Conservation (phyloP, 108 stramenopile species). For the Nitzschia sp. region DNA sequence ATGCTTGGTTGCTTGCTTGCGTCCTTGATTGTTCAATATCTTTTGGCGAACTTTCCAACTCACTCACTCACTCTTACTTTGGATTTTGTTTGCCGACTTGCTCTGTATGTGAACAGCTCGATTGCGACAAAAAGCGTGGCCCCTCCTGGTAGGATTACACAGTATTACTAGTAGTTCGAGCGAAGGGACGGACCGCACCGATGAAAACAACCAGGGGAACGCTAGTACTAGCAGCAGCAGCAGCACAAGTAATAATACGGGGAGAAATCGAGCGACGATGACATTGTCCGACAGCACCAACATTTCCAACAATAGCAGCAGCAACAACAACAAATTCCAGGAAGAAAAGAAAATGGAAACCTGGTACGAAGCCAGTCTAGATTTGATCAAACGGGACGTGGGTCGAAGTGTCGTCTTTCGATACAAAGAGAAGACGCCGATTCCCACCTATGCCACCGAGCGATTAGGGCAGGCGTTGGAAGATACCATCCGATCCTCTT, state of each 20-base stretch:
- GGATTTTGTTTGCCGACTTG: background rate
- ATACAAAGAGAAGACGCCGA: slow-evolving; percentile 16
- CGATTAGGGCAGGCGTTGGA: slow-evolving; percentile 29
- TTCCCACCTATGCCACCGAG: slow-evolving; percentile 23
- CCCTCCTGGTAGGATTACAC: slow-evolving; percentile 29
- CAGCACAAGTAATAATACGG: too few relatives aligned
- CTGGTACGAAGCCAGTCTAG: slow-evolving; percentile 7
- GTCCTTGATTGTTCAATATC: too few relatives aligned
- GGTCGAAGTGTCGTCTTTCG: slow-evolving; percentile 40
- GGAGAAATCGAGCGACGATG: background rate
- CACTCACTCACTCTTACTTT: background rate
- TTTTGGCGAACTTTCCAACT: too few relatives aligned
- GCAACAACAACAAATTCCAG: background rate
- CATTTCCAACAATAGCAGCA: too few relatives aligned
- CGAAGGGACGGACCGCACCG: background rate
- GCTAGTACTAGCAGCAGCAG: too few relatives aligned
- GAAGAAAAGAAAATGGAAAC: slow-evolving; percentile 25
- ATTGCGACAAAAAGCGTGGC: slow-evolving; percentile 37
- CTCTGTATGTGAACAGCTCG: background rate
- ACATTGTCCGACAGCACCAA: background rate
- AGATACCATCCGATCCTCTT: slow-evolving; percentile 13
- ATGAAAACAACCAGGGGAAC: background rate
- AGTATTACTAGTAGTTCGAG: background rate
- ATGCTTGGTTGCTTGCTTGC: too few relatives aligned
- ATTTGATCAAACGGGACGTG: slow-evolving; percentile 38